phyloP scores from a whole-genome alignment of 2,329 filamentous ascomycete genomes.

The Hypomyces perniciosus region DNA sequence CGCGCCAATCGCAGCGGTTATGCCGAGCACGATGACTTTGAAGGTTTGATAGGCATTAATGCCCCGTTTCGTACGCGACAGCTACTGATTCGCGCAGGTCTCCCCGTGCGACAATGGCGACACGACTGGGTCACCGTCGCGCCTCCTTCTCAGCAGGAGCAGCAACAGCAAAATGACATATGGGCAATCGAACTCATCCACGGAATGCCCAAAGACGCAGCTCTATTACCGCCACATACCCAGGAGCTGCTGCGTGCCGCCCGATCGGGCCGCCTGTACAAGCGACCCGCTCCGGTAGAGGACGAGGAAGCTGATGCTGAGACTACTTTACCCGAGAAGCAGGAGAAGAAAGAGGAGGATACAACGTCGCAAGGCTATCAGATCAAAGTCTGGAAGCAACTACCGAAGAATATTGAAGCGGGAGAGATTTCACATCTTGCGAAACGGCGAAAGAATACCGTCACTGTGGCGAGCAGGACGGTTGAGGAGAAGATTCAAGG shows the following conservation, averaged over 20 bases:
- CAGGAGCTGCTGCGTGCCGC: constrained; percentile 78
- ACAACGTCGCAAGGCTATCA: constrained; percentile 47
- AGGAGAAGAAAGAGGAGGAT: constrained; percentile 60
- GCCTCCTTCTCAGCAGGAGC: constrained; percentile 59
- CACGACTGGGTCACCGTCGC: constrained; percentile 63
- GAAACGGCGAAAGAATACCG: constrained; percentile 54
- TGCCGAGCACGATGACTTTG: constrained; percentile 56
- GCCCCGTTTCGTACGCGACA: neutral
- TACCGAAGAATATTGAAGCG: constrained; percentile 52
- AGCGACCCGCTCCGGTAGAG: constrained; percentile 58
- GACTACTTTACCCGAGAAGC: constrained; percentile 40
- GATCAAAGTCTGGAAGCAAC: constrained; percentile 56
- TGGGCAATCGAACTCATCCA: constrained; percentile 71
- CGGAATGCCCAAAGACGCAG: constrained; percentile 79
- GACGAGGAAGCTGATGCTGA: constrained; percentile 54
- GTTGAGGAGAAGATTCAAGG: constrained; percentile 38
- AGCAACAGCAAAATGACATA: constrained; percentile 55
- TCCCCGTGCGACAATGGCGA: constrained; percentile 88
- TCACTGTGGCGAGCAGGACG: constrained; percentile 51
- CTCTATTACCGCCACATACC: constrained; percentile 69
- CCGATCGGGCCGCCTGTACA: constrained; percentile 69
- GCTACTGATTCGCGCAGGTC: constrained; percentile 46
- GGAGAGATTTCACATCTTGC: constrained; percentile 49
- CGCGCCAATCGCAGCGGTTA: constrained; percentile 52
- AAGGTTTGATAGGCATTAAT: constrained; percentile 33